Percentiles rank a stretch among this genome's conserved stretches.
phyloP scores from a whole-genome alignment of 257 asterid species.

The Jasminum sambac region DNA sequence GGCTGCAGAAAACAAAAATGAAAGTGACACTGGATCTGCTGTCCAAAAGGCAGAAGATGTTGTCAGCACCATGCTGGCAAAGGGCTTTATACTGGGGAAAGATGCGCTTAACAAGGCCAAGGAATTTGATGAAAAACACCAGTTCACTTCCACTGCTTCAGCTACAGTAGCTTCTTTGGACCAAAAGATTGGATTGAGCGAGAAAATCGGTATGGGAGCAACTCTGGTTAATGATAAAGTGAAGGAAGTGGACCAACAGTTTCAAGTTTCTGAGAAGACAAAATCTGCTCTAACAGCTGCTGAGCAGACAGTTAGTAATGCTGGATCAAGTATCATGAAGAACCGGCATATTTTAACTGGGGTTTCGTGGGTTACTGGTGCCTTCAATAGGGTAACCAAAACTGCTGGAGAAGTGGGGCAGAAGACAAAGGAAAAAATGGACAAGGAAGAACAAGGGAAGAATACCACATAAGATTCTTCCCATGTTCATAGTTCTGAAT shows the following conservation, averaged over 20 bases:
- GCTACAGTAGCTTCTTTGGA: constrained; percentile 64
- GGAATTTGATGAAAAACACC: constrained; percentile 65
- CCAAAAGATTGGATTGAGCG: constrained; percentile 63
- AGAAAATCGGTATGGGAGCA: constrained; percentile 54
- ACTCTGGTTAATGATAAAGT: constrained; percentile 56
- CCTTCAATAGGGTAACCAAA: constrained; percentile 52
- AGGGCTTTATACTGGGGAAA: constrained; percentile 62
- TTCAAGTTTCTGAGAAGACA: constrained; percentile 65
- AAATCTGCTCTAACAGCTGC: constrained; percentile 59
- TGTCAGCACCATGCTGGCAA: constrained; percentile 67
- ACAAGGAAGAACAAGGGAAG: constrained; percentile 50
- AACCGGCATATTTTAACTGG: constrained; percentile 62
- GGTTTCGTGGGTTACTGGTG: constrained; percentile 65
- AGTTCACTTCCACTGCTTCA: constrained; percentile 55
- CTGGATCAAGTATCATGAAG: constrained; percentile 63
- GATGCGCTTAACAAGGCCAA: constrained; percentile 65
- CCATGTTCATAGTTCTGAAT: constrained; percentile 29
- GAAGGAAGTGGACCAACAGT: constrained; percentile 65
- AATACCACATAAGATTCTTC: constrained; percentile 42
- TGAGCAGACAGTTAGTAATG: constrained; percentile 60
- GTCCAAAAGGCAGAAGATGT: constrained; percentile 64
- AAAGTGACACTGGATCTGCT: constrained; percentile 37
- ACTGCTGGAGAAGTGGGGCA: constrained; percentile 67
- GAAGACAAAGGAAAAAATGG: constrained; percentile 57
- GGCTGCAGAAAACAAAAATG: constrained; percentile 40